Evolutionary conservation across 495 filamentous ascomycete species (phyloP).

Genomic region (Hypoxylon lienhwacheense): DNA sequence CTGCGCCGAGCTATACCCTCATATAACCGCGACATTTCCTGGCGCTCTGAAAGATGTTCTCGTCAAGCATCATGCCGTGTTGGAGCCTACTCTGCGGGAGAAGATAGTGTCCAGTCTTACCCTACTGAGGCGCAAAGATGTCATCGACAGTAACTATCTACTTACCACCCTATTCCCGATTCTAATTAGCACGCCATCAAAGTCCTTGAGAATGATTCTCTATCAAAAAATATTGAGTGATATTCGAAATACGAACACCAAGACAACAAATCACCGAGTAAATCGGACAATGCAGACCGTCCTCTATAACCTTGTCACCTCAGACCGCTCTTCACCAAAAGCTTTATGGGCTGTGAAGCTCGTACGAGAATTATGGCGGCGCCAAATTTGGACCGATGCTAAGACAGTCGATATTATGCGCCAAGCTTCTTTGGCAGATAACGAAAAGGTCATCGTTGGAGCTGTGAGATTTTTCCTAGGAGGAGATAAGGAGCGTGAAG

Average conservation of each 20-base stretch:
- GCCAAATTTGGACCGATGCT: slow-evolving; percentile 85
- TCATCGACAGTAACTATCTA: slow-evolving; percentile 79
- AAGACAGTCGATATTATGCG: slow-evolving; percentile 94
- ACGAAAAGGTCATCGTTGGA: slow-evolving; percentile 85
- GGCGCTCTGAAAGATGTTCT: slow-evolving; percentile 80
- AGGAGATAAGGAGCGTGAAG: slow-evolving; percentile 80
- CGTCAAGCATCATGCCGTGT: slow-evolving; percentile 72
- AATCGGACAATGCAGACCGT: slow-evolving; percentile 92
- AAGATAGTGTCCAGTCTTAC: slow-evolving; percentile 93
- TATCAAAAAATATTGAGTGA: slow-evolving; percentile 93
- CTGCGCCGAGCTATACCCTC: slow-evolving; percentile 90
- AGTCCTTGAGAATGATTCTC: slow-evolving; percentile 77
- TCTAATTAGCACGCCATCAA: slow-evolving; percentile 81
- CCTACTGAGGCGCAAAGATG: slow-evolving; percentile 84
- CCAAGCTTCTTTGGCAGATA: slow-evolving; percentile 76
- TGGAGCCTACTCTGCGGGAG: slow-evolving; percentile 82
- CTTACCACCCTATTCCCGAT: slow-evolving; percentile 92
- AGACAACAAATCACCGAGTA: slow-evolving; percentile 83
- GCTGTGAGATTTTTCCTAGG: slow-evolving; percentile 94
- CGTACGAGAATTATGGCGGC: slow-evolving; percentile 83
- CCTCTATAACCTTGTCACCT: slow-evolving; percentile 84
- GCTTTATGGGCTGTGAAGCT: slow-evolving; percentile 93
- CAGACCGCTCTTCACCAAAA: slow-evolving; percentile 79
- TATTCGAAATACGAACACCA: slow-evolving; percentile 79
- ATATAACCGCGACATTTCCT: slow-evolving; percentile 73